Conservation (phyloP, 2,329 filamentous ascomycete species). For the Magnaporthiopsis poae region DNA sequence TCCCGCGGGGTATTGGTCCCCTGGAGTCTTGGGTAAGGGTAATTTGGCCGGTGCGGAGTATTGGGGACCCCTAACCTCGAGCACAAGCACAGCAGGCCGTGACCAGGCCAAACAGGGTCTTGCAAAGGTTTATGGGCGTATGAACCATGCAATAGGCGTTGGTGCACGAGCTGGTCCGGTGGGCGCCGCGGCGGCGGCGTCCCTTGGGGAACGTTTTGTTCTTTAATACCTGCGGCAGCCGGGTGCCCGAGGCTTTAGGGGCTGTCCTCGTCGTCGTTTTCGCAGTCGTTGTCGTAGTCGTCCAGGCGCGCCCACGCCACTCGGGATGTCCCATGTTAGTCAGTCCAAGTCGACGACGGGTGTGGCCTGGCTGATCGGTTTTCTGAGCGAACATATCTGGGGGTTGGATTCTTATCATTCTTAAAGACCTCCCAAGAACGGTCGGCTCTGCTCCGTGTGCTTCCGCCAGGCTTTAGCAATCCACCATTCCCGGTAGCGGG, state of each 20-base stretch:
- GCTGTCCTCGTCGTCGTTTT: neutral
- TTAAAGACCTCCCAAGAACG: neutral
- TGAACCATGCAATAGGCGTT: neutral
- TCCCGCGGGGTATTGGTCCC: neutral
- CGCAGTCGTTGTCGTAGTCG: neutral
- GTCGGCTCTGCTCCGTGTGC: too few species aligned
- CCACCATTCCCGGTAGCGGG: neutral
- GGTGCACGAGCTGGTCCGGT: neutral
- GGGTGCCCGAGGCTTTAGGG: neutral
- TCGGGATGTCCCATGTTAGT: neutral
- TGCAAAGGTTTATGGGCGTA: neutral
- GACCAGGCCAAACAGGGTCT: neutral
- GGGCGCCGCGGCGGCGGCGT: too few species aligned
- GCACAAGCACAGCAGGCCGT: neutral
- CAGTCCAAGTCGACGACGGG: neutral
- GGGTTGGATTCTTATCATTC: neutral
- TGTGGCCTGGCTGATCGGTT: neutral
- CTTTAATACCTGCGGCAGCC: neutral
- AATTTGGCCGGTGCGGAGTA: neutral
- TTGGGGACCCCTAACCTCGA: neutral
- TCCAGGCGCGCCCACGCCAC: neutral
- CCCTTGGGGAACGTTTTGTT: neutral
- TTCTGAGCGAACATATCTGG: neutral
- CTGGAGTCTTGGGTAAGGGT: neutral
- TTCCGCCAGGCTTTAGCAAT: neutral